Percentiles rank a stretch among this genome's conserved stretches.
Conservation (phyloP, 345 rosid genomes). For the Acer campestre region DNA sequence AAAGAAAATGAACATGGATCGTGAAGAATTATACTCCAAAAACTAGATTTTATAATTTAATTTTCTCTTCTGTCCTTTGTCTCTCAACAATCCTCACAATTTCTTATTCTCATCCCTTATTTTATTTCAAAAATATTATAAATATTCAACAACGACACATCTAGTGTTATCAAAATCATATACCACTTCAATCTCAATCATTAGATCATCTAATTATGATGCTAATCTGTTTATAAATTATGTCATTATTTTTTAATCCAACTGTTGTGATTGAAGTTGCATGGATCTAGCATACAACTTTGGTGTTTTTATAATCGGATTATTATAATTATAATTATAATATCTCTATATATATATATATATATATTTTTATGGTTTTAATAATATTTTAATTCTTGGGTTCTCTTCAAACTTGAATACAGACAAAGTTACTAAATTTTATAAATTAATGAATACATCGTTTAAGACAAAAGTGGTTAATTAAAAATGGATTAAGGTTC, state of each 20-base stretch:
- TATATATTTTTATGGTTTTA: not conserved
- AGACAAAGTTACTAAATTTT: constrained; percentile 37
- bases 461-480: constrained; percentile 35
- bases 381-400: constrained; percentile 4
- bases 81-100: constrained; percentile 26
- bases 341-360: not conserved
- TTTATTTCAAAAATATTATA: not conserved
- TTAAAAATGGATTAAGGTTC: constrained; percentile 12
- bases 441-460: not conserved
- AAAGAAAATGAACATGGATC: constrained; percentile 47
- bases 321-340: not conserved
- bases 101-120: not conserved
- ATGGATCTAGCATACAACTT: constrained; percentile 16
- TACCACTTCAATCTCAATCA: not conserved
- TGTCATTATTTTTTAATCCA: constrained; percentile 35
- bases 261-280: constrained; percentile 18
- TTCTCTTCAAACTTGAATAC: constrained; percentile 16
- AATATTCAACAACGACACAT: not conserved
- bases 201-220: constrained; percentile 20
- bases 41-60: too few species aligned
- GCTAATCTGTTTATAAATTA: not conserved
- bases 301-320: not conserved
- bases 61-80: constrained; percentile 1
- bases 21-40: constrained; percentile 22
- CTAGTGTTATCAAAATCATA: not conserved